phyloP scores from a whole-genome alignment of 495 filamentous ascomycete genomes.

The Penicillium antarcticum region DNA sequence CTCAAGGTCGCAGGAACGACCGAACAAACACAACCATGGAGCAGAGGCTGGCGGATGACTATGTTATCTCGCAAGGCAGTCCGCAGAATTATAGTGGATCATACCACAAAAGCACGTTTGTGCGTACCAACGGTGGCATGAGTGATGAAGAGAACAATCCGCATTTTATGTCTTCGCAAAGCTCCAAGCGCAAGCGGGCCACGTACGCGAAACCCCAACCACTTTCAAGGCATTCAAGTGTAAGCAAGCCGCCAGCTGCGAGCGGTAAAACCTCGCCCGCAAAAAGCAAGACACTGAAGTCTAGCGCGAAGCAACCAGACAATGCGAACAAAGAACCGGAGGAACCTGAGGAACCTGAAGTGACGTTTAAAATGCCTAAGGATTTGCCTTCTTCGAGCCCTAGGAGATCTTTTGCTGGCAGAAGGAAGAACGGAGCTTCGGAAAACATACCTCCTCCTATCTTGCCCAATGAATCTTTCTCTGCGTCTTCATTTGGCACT shows the following conservation, averaged over 20 bases:
- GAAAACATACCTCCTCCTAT: conserved; percentile 18
- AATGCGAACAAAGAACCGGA: conserved; percentile 8
- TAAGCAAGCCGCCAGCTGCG: conserved; percentile 11
- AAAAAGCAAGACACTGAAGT: background rate
- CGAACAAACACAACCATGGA: conserved; percentile 14
- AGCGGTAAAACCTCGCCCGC: conserved; percentile 7
- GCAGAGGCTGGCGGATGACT: conserved; percentile 18
- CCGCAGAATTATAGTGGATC: conserved; percentile 3
- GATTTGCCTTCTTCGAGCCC: conserved; percentile 21
- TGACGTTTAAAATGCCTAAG: conserved; percentile 26
- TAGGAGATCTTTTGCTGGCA: conserved; percentile 5
- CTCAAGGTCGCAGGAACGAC: background rate
- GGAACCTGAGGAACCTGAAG: conserved; percentile 8
- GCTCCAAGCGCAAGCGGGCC: background rate
- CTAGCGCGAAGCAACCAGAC: background rate
- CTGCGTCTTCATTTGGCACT: conserved; percentile 23
- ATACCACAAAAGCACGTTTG: background rate
- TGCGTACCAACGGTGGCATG: conserved; percentile 3
- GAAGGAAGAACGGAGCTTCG: background rate
- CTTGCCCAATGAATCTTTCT: conserved; percentile 14
- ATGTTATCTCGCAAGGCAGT: background rate
- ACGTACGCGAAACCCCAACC: too few relatives aligned
- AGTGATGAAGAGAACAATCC: conserved; percentile 15
- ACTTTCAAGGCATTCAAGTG: conserved; percentile 7
- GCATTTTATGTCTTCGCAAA: conserved; percentile 16